Evolutionary conservation across 163 green algal genomes (phyloP).

Genomic region (Coccomyxa subellipsoidea): DNA sequence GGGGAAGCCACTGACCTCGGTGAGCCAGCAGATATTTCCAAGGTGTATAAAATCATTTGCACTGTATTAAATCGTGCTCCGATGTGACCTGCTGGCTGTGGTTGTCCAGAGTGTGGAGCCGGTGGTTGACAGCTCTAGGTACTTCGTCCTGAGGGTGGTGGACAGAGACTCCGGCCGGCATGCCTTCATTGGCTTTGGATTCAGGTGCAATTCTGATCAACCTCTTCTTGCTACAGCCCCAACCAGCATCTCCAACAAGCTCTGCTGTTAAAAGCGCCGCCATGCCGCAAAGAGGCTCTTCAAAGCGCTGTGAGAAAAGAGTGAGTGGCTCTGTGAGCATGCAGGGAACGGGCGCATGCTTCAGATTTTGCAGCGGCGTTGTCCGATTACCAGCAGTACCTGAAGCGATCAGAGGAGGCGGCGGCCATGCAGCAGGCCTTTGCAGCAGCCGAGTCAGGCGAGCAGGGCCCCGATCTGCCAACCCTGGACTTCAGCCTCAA

Average conservation of each 20-base stretch:
- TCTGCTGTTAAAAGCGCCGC: too few species aligned
- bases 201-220: constrained; percentile 50
- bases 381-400: constrained; percentile 61
- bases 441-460: not conserved
- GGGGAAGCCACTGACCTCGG: constrained; percentile 48
- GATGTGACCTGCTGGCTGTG: not conserved
- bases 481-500: constrained; percentile 21
- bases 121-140: constrained; percentile 77
- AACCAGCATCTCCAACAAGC: too few species aligned
- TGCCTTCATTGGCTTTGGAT: constrained; percentile 82
- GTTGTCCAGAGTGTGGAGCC: constrained; percentile 65
- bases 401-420: not conserved
- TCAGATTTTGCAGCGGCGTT: constrained; percentile 72
- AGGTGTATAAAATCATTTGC: not conserved
- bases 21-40: constrained; percentile 14
- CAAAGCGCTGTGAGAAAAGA: too few species aligned
- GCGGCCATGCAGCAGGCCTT: constrained; percentile 7
- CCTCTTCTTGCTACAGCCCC: too few species aligned
- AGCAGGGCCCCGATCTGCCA: not conserved
- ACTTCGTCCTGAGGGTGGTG: constrained; percentile 77
- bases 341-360: constrained; percentile 63
- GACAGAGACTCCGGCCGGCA: constrained; percentile 53
- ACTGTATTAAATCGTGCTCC: not conserved
- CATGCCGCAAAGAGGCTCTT: too few species aligned
- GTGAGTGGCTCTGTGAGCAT: too few species aligned